Evolutionary conservation across 768 basidiomycete genomes (phyloP), one percentile per base, ranked within the genome.

Genomic region (Baorangia bicolor): DNA sequence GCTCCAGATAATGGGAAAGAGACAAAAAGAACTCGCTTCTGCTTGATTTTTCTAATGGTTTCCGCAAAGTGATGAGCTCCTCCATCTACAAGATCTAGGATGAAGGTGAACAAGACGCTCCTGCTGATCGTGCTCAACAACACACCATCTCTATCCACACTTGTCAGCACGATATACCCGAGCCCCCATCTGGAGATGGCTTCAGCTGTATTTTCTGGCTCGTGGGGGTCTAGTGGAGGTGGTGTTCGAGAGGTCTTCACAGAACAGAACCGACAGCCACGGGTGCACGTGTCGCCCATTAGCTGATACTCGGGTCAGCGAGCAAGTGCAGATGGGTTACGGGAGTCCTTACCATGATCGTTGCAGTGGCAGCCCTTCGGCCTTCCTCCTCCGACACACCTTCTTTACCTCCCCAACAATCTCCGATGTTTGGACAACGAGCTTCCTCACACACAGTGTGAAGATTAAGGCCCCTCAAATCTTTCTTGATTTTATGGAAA

Each of bases 371-470:
- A 46, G 84, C 82, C 55, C 85, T 85, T 61, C 88, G 86, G 30
- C 85, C 87, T 52, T 90, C 89, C 55, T 81, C 82, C 49, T 86
- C 85, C 8, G 81, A 84, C 39, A 72, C 77, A 45, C 78, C 82
- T 31, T 82, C 77, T 64, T 86, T 87, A 10, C 94, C 94, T 39
- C 97, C 94, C 97, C 97, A 99, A 66, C 97, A 99, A 67, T 98
- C 96, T n/a, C 96, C 97, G 53, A 99, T 98, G 66, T 99, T 99
- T 0, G 97, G 97, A 77, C 97, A 99, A 59, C 95, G 82, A 34
- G 97, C 97, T 71, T 99, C 97, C 73, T 99, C 97, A 66, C 97
- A 99, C 2, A 99, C 97, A 0, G 97, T 99, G 66, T 97, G 94
- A 45, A 99, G 77, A 9, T 84, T 84, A 2, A 99, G 81, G 2